phyloP scores from a whole-genome alignment of 2,329 filamentous ascomycete genomes.

The Tolypocladium cylindrosporum region DNA sequence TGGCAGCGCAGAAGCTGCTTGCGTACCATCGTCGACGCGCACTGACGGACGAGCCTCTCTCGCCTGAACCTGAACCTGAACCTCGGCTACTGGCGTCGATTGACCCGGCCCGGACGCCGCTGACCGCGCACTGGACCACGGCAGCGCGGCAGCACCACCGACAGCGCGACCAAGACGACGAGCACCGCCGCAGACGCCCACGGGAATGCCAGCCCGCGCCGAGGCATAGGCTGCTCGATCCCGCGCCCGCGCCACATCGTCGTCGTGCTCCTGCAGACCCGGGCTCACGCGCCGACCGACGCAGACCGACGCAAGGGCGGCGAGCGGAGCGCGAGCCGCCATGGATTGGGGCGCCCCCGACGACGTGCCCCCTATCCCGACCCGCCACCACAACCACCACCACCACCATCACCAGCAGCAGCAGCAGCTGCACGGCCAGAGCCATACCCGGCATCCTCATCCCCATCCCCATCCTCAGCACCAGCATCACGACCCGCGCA shows the following conservation, averaged over 20 bases:
- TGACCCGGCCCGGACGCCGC: too few species aligned
- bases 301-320: background rate
- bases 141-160: background rate
- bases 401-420: background rate
- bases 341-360: constrained; percentile 5
- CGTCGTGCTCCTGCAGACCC: background rate
- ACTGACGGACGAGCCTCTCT: background rate
- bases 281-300: background rate
- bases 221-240: background rate
- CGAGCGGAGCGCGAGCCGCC: background rate
- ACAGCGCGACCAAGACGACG: background rate
- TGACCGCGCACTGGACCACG: too few species aligned
- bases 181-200: background rate
- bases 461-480: background rate
- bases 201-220: background rate
- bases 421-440: background rate
- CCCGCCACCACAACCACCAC: constrained; percentile 7
- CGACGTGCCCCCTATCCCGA: constrained; percentile 21
- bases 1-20: too few species aligned
- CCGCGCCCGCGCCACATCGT: background rate
- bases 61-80: background rate
- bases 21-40: background rate
- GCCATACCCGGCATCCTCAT: background rate
- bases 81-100: background rate
- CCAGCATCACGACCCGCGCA: background rate